Percentiles rank a stretch among this genome's conserved stretches.
These are phyloP conservation scores for Funneliformis geosporum DNA, from an alignment of 192 early-diverging fungal genomes.

Conservation along the genomic window DNA sequence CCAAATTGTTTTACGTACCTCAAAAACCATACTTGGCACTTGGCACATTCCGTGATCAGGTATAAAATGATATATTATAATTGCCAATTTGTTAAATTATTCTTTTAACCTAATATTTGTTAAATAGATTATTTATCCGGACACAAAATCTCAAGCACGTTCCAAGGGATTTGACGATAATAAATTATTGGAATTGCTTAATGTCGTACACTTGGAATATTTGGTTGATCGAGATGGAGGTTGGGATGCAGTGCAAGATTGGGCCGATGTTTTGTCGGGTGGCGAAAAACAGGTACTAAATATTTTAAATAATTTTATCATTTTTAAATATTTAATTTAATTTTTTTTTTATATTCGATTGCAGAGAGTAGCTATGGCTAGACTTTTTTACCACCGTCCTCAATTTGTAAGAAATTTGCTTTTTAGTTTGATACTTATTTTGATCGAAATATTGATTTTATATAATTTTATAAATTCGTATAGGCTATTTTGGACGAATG, in stretches of 20 bases:
- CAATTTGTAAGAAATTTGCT: conserved; percentile 59
- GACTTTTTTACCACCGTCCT: conserved; percentile 82
- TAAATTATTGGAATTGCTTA: conserved; percentile 65
- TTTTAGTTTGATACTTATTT: background rate
- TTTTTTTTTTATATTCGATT: background rate
- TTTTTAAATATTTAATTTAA: background rate
- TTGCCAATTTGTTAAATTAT: background rate
- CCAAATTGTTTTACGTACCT: conserved; percentile 83
- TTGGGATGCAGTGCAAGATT: conserved; percentile 70
- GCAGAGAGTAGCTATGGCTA: conserved; percentile 74
- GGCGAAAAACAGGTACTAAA: conserved; percentile 67
- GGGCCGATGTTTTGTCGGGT: conserved; percentile 80
- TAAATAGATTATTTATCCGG: conserved; percentile 70
- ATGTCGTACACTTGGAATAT: conserved; percentile 68
- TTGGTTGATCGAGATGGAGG: conserved; percentile 74
- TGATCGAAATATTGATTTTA: background rate
- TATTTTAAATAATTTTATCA: background rate
- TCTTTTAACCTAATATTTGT: background rate
- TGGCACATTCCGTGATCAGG: conserved; percentile 79
- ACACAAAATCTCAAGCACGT: conserved; percentile 67
- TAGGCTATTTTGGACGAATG: conserved; percentile 75
- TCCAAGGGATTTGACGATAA: conserved; percentile 62
- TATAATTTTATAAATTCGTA: background rate
- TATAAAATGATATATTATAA: conserved; percentile 32
- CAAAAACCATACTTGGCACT: conserved; percentile 82